Percentiles rank a stretch among this genome's conserved stretches.
phyloP scores from a whole-genome alignment of 371 early-diverging fungal species.

The Choanephora cucurbitarum region DNA sequence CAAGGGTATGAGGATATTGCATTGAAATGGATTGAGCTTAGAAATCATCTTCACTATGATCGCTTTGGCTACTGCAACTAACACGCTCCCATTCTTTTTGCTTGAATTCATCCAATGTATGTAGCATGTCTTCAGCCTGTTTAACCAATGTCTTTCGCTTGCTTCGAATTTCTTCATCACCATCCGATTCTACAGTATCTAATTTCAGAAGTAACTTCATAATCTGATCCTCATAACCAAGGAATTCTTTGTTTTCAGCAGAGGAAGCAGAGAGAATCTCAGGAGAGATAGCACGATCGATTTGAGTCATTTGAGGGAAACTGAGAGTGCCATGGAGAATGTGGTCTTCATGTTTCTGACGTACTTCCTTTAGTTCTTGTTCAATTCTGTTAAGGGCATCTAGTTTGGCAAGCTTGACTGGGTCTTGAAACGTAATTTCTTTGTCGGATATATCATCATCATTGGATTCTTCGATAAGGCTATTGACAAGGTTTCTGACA shows the following conservation, averaged over 20 bases:
- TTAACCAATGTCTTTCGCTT: slow-evolving; percentile 40
- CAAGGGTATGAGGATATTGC: too few species aligned
- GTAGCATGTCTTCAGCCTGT: slow-evolving; percentile 33
- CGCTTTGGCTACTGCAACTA: slow-evolving; percentile 13
- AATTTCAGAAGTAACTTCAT: slow-evolving; percentile 37
- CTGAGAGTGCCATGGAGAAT: slow-evolving; percentile 23
- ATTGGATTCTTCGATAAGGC: background rate
- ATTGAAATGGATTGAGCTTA: background rate
- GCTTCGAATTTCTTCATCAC: slow-evolving; percentile 35
- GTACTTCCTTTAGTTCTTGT: slow-evolving; percentile 29
- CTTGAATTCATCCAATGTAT: slow-evolving; percentile 42
- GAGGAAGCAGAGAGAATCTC: slow-evolving; percentile 22
- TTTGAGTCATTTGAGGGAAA: slow-evolving; percentile 17
- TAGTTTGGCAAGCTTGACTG: slow-evolving; percentile 21
- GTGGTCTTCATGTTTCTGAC: slow-evolving; percentile 18
- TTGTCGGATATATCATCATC: background rate
- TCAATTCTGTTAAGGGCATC: slow-evolving; percentile 24
- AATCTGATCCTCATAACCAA: slow-evolving; percentile 37
- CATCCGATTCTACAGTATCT: slow-evolving; percentile 43
- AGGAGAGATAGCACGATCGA: slow-evolving; percentile 14
- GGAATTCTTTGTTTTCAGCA: slow-evolving; percentile 28
- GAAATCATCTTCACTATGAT: slow-evolving; percentile 10
- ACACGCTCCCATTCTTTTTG: slow-evolving; percentile 47
- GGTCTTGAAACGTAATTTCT: slow-evolving; percentile 13
- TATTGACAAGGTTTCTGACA: slow-evolving; percentile 6